Percentiles rank a stretch among this genome's conserved stretches.
Conservation (phyloP, 1,284 basidiomycete genomes). For the Papiliotrema flavescens region DNA sequence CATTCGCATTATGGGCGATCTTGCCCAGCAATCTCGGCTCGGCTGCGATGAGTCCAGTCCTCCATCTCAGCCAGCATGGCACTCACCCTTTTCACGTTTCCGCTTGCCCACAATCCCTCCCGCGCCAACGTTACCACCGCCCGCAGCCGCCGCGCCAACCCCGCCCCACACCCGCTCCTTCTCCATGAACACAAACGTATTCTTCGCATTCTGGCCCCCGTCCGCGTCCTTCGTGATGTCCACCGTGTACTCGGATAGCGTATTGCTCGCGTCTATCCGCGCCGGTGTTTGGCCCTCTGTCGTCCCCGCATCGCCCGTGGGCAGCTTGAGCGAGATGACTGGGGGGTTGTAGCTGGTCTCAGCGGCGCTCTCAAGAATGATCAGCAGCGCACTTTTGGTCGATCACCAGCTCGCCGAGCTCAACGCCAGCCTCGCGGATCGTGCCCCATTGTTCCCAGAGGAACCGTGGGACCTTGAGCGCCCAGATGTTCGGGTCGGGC, state of each 20-base stretch:
- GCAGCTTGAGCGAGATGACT: constrained; percentile 21
- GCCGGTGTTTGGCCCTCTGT: neutral
- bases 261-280: constrained; percentile 8
- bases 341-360: constrained; percentile 12
- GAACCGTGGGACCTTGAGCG: constrained; percentile 52
- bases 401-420: constrained; percentile 52
- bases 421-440: constrained; percentile 49
- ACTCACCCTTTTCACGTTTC: constrained; percentile 38
- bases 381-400: constrained; percentile 49
- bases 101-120: constrained; percentile 16
- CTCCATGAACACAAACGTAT: constrained; percentile 43
- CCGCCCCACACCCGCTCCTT: constrained; percentile 12
- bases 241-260: constrained; percentile 41
- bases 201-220: constrained; percentile 17
- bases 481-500: constrained; percentile 37
- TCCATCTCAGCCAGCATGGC: neutral
- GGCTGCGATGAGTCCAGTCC: constrained; percentile 5
- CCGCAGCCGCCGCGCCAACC: neutral
- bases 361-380: no score
- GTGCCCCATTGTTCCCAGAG: constrained; percentile 53
- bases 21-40: constrained; percentile 31
- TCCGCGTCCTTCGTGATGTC: constrained; percentile 25
- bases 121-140: no score
- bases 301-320: neutral
- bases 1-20: constrained; percentile 43